Evolutionary conservation across 495 filamentous ascomycete species (phyloP).

Genomic region (Neurospora tetraspora): DNA sequence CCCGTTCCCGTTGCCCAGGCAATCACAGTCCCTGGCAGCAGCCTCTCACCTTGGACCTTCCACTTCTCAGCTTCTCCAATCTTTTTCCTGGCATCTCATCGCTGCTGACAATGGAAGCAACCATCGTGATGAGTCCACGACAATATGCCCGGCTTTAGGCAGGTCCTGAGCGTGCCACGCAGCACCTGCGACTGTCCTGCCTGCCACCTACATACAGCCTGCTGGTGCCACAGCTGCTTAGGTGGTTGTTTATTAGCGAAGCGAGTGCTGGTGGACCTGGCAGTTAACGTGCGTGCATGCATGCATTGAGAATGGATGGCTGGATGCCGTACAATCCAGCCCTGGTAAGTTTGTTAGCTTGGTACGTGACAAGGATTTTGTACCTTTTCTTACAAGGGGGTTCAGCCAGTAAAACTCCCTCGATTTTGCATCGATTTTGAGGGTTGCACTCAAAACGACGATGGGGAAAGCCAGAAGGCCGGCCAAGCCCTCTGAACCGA

Average conservation of each 20-base stretch:
- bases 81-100: not conserved
- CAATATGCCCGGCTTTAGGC: not conserved
- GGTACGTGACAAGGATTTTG: too few species aligned
- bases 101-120: too few species aligned
- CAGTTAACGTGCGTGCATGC: not conserved
- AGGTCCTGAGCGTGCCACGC: not conserved
- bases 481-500: too few species aligned
- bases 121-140: too few species aligned
- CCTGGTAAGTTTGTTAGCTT: too few species aligned
- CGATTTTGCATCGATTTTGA: too few species aligned
- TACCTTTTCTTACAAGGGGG: too few species aligned
- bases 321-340: too few species aligned
- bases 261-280: not conserved
- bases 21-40: not conserved
- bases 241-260: not conserved
- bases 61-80: not conserved
- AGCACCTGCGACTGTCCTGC: not conserved
- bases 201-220: not conserved
- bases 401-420: too few species aligned
- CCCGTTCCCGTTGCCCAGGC: slow-evolving; percentile 10
- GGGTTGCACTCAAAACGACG: too few species aligned
- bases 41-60: not conserved
- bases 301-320: not conserved
- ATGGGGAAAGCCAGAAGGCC: too few species aligned
- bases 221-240: not conserved